A percentile compares a stretch with the other conserved stretches of the same genome.
Conservation (phyloP, 1,284 basidiomycete species). For the Ustilago trichophora region DNA sequence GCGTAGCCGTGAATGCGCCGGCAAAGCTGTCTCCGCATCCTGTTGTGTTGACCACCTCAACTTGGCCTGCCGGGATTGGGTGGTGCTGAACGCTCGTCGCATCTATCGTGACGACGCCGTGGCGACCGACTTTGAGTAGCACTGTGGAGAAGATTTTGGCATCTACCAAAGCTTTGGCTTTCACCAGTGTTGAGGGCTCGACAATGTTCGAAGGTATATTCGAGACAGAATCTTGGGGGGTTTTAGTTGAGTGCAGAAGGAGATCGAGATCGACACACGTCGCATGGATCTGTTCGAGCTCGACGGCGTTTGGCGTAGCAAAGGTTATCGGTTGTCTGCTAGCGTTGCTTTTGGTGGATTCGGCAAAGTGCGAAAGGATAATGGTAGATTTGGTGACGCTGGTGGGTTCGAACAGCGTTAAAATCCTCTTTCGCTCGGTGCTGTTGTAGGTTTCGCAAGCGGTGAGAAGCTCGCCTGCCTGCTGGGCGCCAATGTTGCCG, state of each 20-base stretch:
- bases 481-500: conserved; percentile 41
- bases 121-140: conserved; percentile 45
- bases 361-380: conserved; percentile 10
- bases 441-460: conserved; percentile 66
- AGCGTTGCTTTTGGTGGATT: background rate
- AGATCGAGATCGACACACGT: conserved; percentile 10
- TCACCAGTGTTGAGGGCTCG: background rate
- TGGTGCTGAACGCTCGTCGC: conserved; percentile 13
- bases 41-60: conserved; percentile 51
- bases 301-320: conserved; percentile 44
- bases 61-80: conserved; percentile 27
- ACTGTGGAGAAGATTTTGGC: conserved; percentile 23
- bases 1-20: conserved; percentile 52
- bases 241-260: background rate
- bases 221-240: background rate
- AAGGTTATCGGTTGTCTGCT: conserved; percentile 23
- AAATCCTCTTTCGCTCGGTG: background rate
- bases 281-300: conserved; percentile 30
- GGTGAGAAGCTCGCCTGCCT: conserved; percentile 43
- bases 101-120: conserved; percentile 36
- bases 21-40: conserved; percentile 65
- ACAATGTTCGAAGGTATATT: background rate
- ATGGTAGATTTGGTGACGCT: conserved; percentile 31
- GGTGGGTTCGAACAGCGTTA: conserved; percentile 42
- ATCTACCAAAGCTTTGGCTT: conserved; percentile 6